Base-by-base conservation (phyloP, 139 green algal species). In the Tetradesmus lagerheimii region DNA sequence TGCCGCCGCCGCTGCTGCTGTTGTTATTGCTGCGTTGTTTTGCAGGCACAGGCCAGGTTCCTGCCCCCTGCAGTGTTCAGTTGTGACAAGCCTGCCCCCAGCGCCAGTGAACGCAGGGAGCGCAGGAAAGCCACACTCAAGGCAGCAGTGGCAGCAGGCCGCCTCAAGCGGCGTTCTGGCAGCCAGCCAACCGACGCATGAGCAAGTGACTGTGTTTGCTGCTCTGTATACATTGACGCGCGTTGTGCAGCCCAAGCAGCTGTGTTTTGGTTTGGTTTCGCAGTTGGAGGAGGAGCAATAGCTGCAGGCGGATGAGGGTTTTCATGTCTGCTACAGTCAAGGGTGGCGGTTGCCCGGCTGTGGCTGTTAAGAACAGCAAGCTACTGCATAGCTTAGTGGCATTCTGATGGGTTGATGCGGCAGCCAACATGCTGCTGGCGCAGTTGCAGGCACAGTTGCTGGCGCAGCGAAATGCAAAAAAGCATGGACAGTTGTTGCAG, bases 131-230 rank as follows among this genome's bases (percentile, higher is more conserved):
- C 67, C 14, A 38, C 2, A 1, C 27, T 39, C 29, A 78, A 39
- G 18, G n/a, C n/a, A 78, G 67, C 5, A 41, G 31, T 78, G 8
- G 67, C 67, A 23, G 67, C 67, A 20, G 67, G 67, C 18, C 31
- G 67, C 31, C 0, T 38, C n/a, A 78, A 37, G 67, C 67, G n/a
- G 0, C 31, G 67, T n/a, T 39, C n/a, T 27, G 25, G 11, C n/a
- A 39, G n/a, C 67, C 67, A 78, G 89, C 76, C 35, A 93, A 92
- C 31, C 20, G 31, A 11, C 88, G 95, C 27, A 96, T 96, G 91
- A 87, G 92, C 18, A 98, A 96, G 1, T 87, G 96, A 98, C 89
- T 98, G 96, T 86, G 93, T 97, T 39, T 98, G 96, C 92, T 98
- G 96, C 90, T 98, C 12, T 20, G 12, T 62, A 2, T 1, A 12